Base-by-base conservation (phyloP, 305 asterid species). In the Caryopteris hybrid region DNA sequence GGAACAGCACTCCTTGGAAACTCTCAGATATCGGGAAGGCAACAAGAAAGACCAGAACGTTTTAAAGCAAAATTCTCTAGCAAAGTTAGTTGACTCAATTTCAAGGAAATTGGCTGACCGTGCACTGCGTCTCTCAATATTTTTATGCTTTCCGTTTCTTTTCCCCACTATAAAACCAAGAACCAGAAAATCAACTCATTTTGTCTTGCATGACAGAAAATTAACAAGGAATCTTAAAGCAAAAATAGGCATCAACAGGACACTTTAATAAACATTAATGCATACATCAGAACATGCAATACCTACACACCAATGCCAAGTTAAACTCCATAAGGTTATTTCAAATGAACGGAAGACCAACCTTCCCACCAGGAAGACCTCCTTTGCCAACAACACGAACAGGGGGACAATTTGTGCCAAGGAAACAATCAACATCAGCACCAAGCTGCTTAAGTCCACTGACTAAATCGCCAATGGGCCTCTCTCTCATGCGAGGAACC, bases 351-450 rank as follows among this genome's bases (percentile, higher is more conserved):
- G 23, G 29, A 58, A 70, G 57, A 56, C 81, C 36, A 67, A 95
- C 99, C 95, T 94, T 89, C 34, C 98, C 99, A 3, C 98, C 99
- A 11, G 98, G 98, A 74, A 94, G 90, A 77, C 99, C 99, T 31
- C 99, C 98, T 74, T 89, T 91, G 72, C 96, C 95, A 79, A 83
- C 81, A 14, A 88, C 85, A 57, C 97, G 96, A 73, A 93, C 97
- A 2, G 99, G 98, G 27, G 99, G 99, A 12, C 99, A 91, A 66
- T 88, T 75, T 34, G 99, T 91, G 63, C 98, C 99, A 17, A 91
- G 82, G 77, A 52, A 86, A 76, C 99, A 91, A 74, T 89, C 97
- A 58, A 85, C 91, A 18, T 91, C 94, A 22, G 95, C 97, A 16
- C 99, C 99, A 66, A 95, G 97, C 92, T 95, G 99, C 87, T 86